Evolutionary conservation across 176 grass and related monocot species (phyloP).

Genomic region (Rhipidocladum racemiflorum): DNA sequence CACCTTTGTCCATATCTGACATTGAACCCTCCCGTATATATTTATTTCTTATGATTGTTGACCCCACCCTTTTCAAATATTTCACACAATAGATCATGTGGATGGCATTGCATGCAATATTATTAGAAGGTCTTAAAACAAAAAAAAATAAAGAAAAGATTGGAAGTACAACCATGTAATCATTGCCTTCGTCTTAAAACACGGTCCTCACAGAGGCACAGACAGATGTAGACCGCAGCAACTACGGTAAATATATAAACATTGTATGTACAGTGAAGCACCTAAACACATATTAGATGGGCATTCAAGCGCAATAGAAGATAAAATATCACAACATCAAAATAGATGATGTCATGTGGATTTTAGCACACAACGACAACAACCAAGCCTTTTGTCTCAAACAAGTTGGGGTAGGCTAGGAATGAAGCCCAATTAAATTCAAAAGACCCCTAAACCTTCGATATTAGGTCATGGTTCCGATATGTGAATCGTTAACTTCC

Average conservation of each 20-base stretch:
- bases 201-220: neutral
- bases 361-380: neutral
- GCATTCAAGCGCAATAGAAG: neutral
- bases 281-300: neutral
- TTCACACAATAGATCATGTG: neutral
- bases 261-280: neutral
- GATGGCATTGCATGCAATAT: neutral
- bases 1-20: neutral
- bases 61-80: neutral
- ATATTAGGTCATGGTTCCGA: no score
- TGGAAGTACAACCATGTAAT: neutral
- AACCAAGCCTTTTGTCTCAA: no score
- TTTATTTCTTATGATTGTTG: neutral
- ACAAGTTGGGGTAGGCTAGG: no score
- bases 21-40: neutral
- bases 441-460: no score
- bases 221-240: neutral
- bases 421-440: no score
- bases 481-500: no score
- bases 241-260: neutral
- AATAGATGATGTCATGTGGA: neutral
- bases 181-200: neutral
- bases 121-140: neutral
- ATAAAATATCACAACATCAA: neutral
- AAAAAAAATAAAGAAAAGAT: neutral